These are phyloP conservation scores for Scutellaria minor DNA, from an alignment of 257 asterid genomes.

Conservation along the genomic window DNA sequence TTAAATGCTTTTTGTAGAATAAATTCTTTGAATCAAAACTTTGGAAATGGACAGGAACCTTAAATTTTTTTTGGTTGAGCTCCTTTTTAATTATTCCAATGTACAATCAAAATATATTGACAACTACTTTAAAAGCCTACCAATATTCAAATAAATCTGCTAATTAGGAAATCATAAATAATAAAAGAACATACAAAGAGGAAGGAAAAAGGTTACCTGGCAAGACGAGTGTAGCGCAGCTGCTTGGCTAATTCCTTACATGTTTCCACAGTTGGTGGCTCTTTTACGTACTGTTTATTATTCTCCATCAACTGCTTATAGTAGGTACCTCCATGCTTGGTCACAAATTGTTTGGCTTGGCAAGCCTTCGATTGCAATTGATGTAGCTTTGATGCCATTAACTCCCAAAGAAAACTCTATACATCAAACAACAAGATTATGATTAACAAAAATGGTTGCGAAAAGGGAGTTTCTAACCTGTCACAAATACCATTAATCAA, in stretches of 20 bases:
- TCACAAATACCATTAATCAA: too few relatives aligned
- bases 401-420: slow-evolving; percentile 36
- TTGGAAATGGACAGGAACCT: slow-evolving; percentile 1
- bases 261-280: slow-evolving; percentile 70
- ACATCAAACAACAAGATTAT: slow-evolving; percentile 16
- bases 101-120: not conserved
- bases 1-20: not conserved
- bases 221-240: slow-evolving; percentile 69
- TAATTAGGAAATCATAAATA: not conserved
- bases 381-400: slow-evolving; percentile 60
- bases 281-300: slow-evolving; percentile 62
- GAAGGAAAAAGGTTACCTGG: slow-evolving; percentile 49
- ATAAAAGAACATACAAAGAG: not conserved
- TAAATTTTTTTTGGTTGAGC: not conserved
- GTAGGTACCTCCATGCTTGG: slow-evolving; percentile 59
- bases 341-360: slow-evolving; percentile 55
- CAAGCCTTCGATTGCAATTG: slow-evolving; percentile 65
- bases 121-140: not conserved
- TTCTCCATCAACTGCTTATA: slow-evolving; percentile 71
- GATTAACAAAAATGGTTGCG: not conserved
- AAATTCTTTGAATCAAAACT: not conserved
- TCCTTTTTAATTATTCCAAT: not conserved
- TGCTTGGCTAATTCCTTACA: slow-evolving; percentile 66
- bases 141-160: not conserved
- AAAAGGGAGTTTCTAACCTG: not conserved